A percentile compares a stretch with the other conserved stretches of the same genome.
Evolutionary conservation across 352 stramenopile species (phyloP).

Genomic region (Plasmopara halstedii): DNA sequence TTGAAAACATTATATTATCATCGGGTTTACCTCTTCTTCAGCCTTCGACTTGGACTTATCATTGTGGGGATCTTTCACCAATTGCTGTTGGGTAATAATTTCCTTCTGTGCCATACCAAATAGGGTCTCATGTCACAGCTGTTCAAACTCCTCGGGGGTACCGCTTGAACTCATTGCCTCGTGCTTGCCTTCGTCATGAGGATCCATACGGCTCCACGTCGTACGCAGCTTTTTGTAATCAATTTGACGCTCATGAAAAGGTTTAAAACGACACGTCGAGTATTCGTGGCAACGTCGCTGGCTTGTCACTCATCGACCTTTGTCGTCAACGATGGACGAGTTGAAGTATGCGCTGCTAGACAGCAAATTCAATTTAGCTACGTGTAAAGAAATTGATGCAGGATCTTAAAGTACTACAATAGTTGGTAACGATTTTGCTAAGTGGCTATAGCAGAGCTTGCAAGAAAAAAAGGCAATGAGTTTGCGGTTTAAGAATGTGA

Average conservation of each 20-base stretch:
- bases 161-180: slow-evolving; percentile 34
- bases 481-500: too few relatives aligned
- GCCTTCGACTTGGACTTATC: neutral
- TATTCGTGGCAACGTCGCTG: slow-evolving; percentile 32
- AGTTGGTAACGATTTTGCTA: too few relatives aligned
- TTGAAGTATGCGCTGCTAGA: too few relatives aligned
- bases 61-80: neutral
- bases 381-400: too few relatives aligned
- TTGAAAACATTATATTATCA: neutral
- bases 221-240: slow-evolving; percentile 38
- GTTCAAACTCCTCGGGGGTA: slow-evolving; percentile 47
- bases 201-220: slow-evolving; percentile 38
- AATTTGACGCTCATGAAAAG: slow-evolving; percentile 48
- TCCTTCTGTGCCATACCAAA: slow-evolving; percentile 46
- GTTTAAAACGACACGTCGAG: slow-evolving; percentile 50
- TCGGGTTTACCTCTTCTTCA: neutral
- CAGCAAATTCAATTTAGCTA: too few relatives aligned
- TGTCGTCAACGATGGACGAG: too few relatives aligned
- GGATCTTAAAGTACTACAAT: too few relatives aligned
- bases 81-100: slow-evolving; percentile 17
- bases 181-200: slow-evolving; percentile 42
- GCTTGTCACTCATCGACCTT: slow-evolving; percentile 3
- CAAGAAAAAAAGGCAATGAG: too few relatives aligned
- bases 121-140: slow-evolving; percentile 40
- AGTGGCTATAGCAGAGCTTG: too few relatives aligned